Evolutionary conservation across 2,329 filamentous ascomycete genomes (phyloP).

Genomic region (Sporothrix euskadiensis): DNA sequence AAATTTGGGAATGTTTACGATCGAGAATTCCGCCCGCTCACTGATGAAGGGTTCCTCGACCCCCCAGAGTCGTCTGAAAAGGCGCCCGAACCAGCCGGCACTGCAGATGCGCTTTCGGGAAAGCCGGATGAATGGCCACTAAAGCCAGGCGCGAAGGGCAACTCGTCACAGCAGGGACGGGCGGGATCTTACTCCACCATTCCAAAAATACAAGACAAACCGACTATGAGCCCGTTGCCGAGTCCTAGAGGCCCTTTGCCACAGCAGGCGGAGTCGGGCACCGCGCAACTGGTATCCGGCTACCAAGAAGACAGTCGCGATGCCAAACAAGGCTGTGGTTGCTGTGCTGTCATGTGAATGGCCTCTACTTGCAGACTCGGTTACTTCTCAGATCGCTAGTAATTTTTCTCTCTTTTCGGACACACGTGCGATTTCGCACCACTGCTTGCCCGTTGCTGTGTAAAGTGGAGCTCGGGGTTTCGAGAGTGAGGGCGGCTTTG

Average conservation of each 20-base stretch:
- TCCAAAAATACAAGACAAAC: constrained; percentile 57
- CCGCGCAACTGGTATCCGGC: constrained; percentile 51
- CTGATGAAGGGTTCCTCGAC: constrained; percentile 58
- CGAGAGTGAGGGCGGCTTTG: background rate
- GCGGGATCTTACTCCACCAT: constrained; percentile 63
- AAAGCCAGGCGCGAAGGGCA: constrained; percentile 52
- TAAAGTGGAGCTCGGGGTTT: background rate
- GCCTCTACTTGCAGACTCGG: background rate
- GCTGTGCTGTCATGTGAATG: constrained; percentile 74
- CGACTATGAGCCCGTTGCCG: constrained; percentile 44
- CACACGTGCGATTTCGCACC: background rate
- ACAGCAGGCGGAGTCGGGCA: constrained; percentile 47
- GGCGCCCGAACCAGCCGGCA: constrained; percentile 30
- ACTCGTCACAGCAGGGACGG: constrained; percentile 47
- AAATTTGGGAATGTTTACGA: constrained; percentile 84
- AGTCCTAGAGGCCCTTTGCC: constrained; percentile 51
- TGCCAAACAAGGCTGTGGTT: constrained; percentile 63
- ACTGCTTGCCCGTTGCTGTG: background rate
- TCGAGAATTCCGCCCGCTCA: constrained; percentile 81
- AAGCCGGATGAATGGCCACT: constrained; percentile 57
- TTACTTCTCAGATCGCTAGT: background rate
- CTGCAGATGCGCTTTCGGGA: constrained; percentile 33
- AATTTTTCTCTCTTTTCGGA: background rate
- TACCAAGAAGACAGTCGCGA: constrained; percentile 50
- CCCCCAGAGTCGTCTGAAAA: constrained; percentile 46